Evolutionary conservation across 768 basidiomycete species (phyloP), one percentile per base, ranked within the genome.

Genomic region (Nidularia sp.): DNA sequence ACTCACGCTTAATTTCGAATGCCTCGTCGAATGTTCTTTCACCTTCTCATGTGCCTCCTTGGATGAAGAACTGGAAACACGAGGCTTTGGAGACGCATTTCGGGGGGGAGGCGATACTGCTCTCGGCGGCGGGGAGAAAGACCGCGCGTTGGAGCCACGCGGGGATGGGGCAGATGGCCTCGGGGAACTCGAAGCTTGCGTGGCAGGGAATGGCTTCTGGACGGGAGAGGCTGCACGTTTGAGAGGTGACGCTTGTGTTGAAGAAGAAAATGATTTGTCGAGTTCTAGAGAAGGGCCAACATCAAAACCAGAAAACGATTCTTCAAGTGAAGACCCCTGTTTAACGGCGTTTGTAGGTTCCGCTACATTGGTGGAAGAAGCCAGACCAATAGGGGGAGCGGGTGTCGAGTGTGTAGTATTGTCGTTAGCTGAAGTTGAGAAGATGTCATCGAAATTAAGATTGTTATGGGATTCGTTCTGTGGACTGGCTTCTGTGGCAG

Each of bases 1-100:
- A 79, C 87, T 72, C 70, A 91, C 90, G 57, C 87, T 92, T 49
- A 90, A 71, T 64, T 89, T 89, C 31, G 88, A 89, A 58, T 82
- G 81, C 54, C 84, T 78, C 47, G 77, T 59, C n/a, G 79, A 66
- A 18, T 74, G 59, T 10, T 85, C 81, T 61, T 83, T 84, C 49
- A 66, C 64, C 58, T 83, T 85, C 53, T 84, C 83, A 6, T 79
- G 75, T 2, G 65, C 68, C 48, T 84, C 83, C 54, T 83, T 84
- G 5, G 81, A 78, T 0, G 83, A 82, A 10, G 78, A 83, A 22
- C 86, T 73, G n/a, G 62, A 76, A 18, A 72, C 62, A 8, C 83
- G 82, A 8, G 78, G 74, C 6, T 78, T 70, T 34, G 83, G 79
- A 29, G 82, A 80, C 44, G 61, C 67, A 4, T 64, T 47, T 31